Base-by-base conservation (phyloP, 2,329 filamentous ascomycete genomes). In the Pestalotiopsis sp. region DNA sequence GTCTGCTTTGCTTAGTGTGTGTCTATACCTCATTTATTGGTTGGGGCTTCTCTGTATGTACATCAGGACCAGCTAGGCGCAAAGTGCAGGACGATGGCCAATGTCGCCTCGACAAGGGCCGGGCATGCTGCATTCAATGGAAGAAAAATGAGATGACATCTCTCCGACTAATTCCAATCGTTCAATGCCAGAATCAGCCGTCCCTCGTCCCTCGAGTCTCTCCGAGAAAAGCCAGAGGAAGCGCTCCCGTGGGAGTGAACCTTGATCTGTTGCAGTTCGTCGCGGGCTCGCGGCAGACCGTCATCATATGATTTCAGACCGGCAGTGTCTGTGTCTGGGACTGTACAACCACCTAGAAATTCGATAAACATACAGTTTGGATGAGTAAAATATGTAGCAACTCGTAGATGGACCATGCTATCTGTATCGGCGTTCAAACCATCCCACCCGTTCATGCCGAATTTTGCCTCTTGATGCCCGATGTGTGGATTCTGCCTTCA, bases 361-460 rank as follows among this genome's bases (percentile, higher is more conserved):
- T 52, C 31, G 31, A 49, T 52, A 17, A n/a, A 52, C 3, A 17
- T 9, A 52, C 20, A 23, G 17, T 13, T 23, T 17, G 12, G 11
- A 27, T 12, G 23, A 27, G 27, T 59, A 14, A 27, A 59, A 20
- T 23, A 59, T 27, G 57, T 36, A n/a, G 14, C 23, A 13, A 20
- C 14, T 14, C 14, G 57, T 27, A 27, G 20, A 58, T n/a, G 17
- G 31, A 0, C 31, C 31, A 36, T 36, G 31, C 31, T 36, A 36
- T 36, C 31, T 36, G 31, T 36, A 36, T 36, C 31, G 31, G 31
- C 31, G 31, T 36, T 36, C 31, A 36, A 36, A 36, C 14, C 27
- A 59, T 36, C 57, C 57, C 25, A 31, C 57, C 57, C 57, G 57
- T 59, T 59, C 57, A 59, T 59, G 57, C 57, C 57, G 57, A 36